These are phyloP conservation scores for Knoxia roxburghii DNA, from an alignment of 257 asterid species.

Conservation along the genomic window DNA sequence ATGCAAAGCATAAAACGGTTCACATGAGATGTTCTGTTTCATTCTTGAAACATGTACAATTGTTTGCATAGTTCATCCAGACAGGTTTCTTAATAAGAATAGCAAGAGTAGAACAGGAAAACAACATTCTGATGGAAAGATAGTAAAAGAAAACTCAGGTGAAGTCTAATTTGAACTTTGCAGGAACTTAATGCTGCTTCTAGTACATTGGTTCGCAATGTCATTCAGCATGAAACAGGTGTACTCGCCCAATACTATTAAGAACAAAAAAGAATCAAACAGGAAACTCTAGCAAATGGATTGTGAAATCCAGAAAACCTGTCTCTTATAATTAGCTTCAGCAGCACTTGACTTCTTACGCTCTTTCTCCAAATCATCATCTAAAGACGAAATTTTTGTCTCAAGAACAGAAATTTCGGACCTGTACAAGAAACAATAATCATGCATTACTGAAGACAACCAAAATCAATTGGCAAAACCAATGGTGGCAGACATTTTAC, in stretches of 20 bases:
- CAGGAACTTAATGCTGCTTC: not conserved
- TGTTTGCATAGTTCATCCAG: not conserved
- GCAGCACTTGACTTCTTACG: slow-evolving; percentile 69
- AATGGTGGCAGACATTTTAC: slow-evolving; percentile 27
- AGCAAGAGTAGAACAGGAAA: not conserved
- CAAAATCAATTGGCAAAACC: slow-evolving; percentile 2
- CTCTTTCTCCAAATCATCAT: slow-evolving; percentile 77
- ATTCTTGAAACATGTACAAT: not conserved
- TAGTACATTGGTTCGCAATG: not conserved
- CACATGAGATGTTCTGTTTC: not conserved
- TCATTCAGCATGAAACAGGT: not conserved
- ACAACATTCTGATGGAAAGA: not conserved
- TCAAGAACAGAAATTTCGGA: slow-evolving; percentile 61
- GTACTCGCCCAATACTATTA: not conserved
- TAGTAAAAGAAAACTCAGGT: too few species aligned
- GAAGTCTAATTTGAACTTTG: not conserved
- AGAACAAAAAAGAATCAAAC: not conserved
- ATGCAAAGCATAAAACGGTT: too few species aligned
- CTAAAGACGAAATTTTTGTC: slow-evolving; percentile 52
- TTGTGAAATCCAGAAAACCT: slow-evolving; percentile 35
- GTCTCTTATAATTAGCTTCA: slow-evolving; percentile 89
- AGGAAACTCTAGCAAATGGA: slow-evolving; percentile 5
- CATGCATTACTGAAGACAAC: not conserved
- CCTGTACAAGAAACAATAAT: slow-evolving; percentile 29
- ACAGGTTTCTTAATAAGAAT: not conserved